phyloP scores from a whole-genome alignment of 805 yeast species.

The Saccharomycopsis fermentans region DNA sequence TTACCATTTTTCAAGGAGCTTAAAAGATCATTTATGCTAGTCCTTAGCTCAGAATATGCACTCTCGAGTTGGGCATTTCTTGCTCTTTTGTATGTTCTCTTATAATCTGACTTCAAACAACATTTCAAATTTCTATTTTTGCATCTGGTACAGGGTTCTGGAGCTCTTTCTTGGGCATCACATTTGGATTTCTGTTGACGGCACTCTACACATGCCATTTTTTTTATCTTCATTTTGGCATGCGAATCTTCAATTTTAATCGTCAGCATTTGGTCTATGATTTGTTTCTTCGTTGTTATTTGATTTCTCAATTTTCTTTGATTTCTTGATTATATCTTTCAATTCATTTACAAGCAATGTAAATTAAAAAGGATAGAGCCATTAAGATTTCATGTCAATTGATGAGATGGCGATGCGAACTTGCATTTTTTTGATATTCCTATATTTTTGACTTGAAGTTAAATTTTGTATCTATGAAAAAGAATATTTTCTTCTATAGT shows the following conservation, averaged over 20 bases:
- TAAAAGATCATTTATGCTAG: slow-evolving; percentile 31
- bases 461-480: neutral
- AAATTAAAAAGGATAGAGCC: neutral
- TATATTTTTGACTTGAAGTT: neutral
- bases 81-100: slow-evolving; percentile 83
- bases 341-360: no score
- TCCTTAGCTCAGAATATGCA: slow-evolving; percentile 62
- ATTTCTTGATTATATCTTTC: neutral
- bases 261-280: neutral
- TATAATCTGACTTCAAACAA: slow-evolving; percentile 67
- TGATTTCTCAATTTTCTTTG: neutral
- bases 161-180: slow-evolving; percentile 70
- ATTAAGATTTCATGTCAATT: neutral
- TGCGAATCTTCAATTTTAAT: neutral
- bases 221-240: slow-evolving; percentile 26
- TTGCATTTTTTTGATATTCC: neutral
- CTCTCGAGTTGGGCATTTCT: slow-evolving; percentile 72
- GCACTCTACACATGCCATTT: slow-evolving; percentile 91
- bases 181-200: slow-evolving; percentile 91
- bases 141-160: slow-evolving; percentile 79
- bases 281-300: neutral
- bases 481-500: neutral
- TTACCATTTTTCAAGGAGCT: slow-evolving; percentile 10
- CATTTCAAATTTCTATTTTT: slow-evolving; percentile 59
- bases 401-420: neutral